A percentile compares a stretch with the other conserved stretches of the same genome.
Evolutionary conservation across 768 basidiomycete genomes (phyloP).

Genomic region (Brasilioporus rufonigricans): DNA sequence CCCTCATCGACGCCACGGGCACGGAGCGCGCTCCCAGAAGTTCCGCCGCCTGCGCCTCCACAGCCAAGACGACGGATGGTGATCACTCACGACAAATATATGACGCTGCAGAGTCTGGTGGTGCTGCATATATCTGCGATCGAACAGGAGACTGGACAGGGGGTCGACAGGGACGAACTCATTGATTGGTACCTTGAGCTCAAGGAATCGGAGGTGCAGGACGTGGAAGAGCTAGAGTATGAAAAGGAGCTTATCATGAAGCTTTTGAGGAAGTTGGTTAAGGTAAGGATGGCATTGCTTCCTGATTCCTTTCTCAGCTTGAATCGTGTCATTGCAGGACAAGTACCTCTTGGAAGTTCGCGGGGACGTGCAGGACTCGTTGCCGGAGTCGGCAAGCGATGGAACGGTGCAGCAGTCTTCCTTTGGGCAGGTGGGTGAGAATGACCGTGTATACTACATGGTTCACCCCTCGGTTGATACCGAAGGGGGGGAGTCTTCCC

Average conservation of each 20-base stretch:
- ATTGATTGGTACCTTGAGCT: slow-evolving; percentile 96
- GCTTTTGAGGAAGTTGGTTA: slow-evolving; percentile 84
- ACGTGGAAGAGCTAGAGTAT: slow-evolving; percentile 84
- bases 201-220: slow-evolving; percentile 78
- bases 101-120: slow-evolving; percentile 84
- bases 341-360: slow-evolving; percentile 80
- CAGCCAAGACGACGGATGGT: slow-evolving; percentile 73
- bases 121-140: slow-evolving; percentile 76
- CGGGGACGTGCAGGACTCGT: slow-evolving; percentile 80
- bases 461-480: slow-evolving; percentile 87
- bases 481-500: slow-evolving; percentile 45
- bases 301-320: too few relatives aligned
- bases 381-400: slow-evolving; percentile 61
- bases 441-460: slow-evolving; percentile 79
- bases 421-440: slow-evolving; percentile 49
- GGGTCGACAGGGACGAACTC: slow-evolving; percentile 86
- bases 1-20: slow-evolving; percentile 34
- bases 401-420: slow-evolving; percentile 48
- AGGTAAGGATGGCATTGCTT: slow-evolving; percentile 48
- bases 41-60: slow-evolving; percentile 36
- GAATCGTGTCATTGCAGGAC: slow-evolving; percentile 47
- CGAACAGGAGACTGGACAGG: slow-evolving; percentile 72
- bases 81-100: slow-evolving; percentile 96
- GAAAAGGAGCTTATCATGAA: slow-evolving; percentile 90
- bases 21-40: slow-evolving; percentile 27